These are phyloP conservation scores for Vanrija sp. DNA, from an alignment of 1,284 basidiomycete species.

Conservation along the genomic window DNA sequence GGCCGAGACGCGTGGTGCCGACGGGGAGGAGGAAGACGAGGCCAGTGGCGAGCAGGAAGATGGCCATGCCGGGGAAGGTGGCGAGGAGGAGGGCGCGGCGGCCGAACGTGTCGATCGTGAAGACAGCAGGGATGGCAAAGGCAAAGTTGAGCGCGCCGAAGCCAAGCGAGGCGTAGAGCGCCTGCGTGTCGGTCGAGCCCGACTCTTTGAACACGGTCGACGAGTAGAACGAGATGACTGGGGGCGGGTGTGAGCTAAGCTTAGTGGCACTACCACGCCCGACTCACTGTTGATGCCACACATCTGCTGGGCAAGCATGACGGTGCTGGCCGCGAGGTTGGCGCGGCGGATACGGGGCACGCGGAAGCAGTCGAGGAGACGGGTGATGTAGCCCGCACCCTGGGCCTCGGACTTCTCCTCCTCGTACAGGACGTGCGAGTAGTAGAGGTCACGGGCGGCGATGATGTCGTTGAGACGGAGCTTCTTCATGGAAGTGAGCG, in stretches of 20 bases:
- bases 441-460: conserved; percentile 63
- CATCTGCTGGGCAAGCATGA: conserved; percentile 60
- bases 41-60: conserved; percentile 38
- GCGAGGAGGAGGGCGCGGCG: conserved; percentile 59
- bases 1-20: background rate
- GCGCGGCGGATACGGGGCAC: conserved; percentile 70
- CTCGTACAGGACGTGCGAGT: conserved; percentile 63
- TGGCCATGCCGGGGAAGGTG: conserved; percentile 53
- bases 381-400: conserved; percentile 38
- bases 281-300: conserved; percentile 28
- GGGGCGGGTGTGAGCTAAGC: background rate
- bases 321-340: conserved; percentile 61
- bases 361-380: conserved; percentile 62
- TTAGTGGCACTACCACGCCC: background rate
- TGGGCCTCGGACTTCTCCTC: conserved; percentile 59
- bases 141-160: conserved; percentile 51
- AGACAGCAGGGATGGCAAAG: conserved; percentile 49
- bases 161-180: conserved; percentile 59
- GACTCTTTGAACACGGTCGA: conserved; percentile 64
- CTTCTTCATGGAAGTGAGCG: conserved; percentile 60
- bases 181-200: conserved; percentile 42
- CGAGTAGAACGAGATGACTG: conserved; percentile 32
- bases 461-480: conserved; percentile 64
- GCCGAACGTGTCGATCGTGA: conserved; percentile 56
- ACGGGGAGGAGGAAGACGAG: conserved; percentile 34